Evolutionary conservation across 306 rosid species (phyloP), one percentile per base, ranked within the genome.

Genomic region (Albizia julibrissin): DNA sequence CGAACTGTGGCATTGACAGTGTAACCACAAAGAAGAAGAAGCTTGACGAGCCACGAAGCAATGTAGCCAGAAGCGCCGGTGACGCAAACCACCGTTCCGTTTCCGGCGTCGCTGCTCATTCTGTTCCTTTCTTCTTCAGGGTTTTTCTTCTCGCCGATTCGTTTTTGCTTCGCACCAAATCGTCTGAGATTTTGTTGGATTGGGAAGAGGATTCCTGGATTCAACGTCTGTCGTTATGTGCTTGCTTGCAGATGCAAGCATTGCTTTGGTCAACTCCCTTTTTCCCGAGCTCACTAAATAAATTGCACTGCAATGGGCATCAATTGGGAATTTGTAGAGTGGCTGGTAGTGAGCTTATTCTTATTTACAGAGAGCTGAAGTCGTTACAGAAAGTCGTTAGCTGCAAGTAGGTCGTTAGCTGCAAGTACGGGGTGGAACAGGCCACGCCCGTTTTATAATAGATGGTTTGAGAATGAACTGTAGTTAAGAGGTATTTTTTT

Each of bases 41-140:
- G 84, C 70, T 87, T 90, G 39, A 90, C 86, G 0, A 90, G 50
- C 88, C 91, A 90, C 14, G 93, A 90, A 39, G 93, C 93, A 21
- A 90, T 84, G 43, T 39, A 90, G 26, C 93, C 93, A 2, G 93
- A 88, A 69, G 84, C 93, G 75, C 93, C 91, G 0, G 90, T 90
- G 6, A 90, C 93, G 67, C 89, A 84, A 31, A 88, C 93, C 16
- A 87, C 34, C 43, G 80, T 86, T 8, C 68, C 85, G 64, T 82
- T 86, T 8, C 68, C 84, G 69, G 6, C 16, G 9, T 34, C 70
- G 34, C 61, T 79, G 76, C 68, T 85, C 89, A 88, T 86, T 40
- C 21, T 81, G 54, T 65, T 19, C 8, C 75, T 49, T 15, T 12
- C 84, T 73, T 82, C 31, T 82, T 37, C n/a, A 24, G 26, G 4